Evolutionary conservation across 345 rosid species (phyloP), one percentile per base, ranked within the genome.

Genomic region (Pseudoturritis turrita): DNA sequence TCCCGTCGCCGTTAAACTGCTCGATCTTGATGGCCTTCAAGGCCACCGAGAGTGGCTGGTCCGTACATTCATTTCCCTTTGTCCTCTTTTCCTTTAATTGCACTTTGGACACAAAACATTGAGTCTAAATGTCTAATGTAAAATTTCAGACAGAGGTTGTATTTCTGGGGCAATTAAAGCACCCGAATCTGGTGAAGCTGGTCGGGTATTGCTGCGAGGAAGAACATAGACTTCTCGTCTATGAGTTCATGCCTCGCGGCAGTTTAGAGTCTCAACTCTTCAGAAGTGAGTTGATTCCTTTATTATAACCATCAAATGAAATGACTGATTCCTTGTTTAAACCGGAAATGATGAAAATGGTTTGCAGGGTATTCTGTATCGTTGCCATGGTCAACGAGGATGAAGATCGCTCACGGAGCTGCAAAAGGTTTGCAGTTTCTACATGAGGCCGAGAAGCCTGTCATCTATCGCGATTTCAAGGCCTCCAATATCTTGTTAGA

Each of bases 21-120:
- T 92, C 70, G 91, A 92, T 72, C 83, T 82, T 54, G 92, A 89
- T 0, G 96, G 98, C 10, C 57, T 80, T 70, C 98, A 92, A 67
- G 98, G 98, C 36, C 98, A 92, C 54, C 81, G 68, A 23, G 98
- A 92, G 69, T 92, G 96, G 96, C 64, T 92, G 95, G 97, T 91
- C 29, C 78, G 97, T 81, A 13, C 7, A 33, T 36, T 59, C 33
- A 14, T 62, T 43, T 62, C 47, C 31, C n/a, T 3, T 29, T 35
- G 10, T 36, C 23, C 39, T 28, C 13, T 53, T 5, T 13, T 31
- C 18, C 43, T 19, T 33, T 19, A n/a, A n/a, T 8, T 33, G 37
- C 11, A 7, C 3, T 33, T 33, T 5, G 3, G 3, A 36, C 26
- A 53, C 37, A 41, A 52, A 25, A 17, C 15, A 15, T 41, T 13